A percentile compares a stretch with the other conserved stretches of the same genome.
Conservation (phyloP, 352 stramenopile genomes). For the Globisporangium heterothallicum region DNA sequence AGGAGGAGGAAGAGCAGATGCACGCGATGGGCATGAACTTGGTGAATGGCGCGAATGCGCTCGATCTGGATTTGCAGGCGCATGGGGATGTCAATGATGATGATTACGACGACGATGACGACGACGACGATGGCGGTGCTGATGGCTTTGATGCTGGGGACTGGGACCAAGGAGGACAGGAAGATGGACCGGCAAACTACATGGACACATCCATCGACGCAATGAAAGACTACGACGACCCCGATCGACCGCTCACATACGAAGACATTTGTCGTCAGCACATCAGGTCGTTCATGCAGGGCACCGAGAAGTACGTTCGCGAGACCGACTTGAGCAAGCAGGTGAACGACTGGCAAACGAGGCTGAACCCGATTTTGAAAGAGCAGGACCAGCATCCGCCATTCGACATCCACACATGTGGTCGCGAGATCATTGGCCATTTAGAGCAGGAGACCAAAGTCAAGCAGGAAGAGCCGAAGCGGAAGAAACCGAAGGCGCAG, state of each 20-base stretch:
- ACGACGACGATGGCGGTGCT: conserved; percentile 23
- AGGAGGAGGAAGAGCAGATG: conserved; percentile 59
- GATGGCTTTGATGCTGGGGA: conserved; percentile 13
- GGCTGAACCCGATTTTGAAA: conserved; percentile 60
- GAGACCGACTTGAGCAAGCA: conserved; percentile 66
- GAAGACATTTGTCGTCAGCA: conserved; percentile 75
- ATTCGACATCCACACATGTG: conserved; percentile 77
- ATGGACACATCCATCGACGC: neutral
- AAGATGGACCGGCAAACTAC: conserved; percentile 12
- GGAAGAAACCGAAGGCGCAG: conserved; percentile 31
- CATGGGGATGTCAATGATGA: conserved; percentile 19
- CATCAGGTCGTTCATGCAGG: conserved; percentile 75
- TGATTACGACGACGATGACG: conserved; percentile 11
- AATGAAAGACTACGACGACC: conserved; percentile 1
- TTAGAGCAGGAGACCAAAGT: conserved; percentile 32
- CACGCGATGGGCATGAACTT: conserved; percentile 34
- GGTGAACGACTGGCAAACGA: conserved; percentile 75
- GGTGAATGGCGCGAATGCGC: conserved; percentile 16
- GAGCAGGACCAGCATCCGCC: conserved; percentile 57
- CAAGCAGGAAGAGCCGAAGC: conserved; percentile 13
- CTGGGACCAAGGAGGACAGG: conserved; percentile 24
- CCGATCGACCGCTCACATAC: conserved; percentile 39
- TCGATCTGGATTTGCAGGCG: conserved; percentile 37
- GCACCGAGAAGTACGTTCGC: conserved; percentile 72
- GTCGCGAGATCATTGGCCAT: conserved; percentile 49